Conservation (phyloP, 495 filamentous ascomycete species). For the Endocarpon pusillum region DNA sequence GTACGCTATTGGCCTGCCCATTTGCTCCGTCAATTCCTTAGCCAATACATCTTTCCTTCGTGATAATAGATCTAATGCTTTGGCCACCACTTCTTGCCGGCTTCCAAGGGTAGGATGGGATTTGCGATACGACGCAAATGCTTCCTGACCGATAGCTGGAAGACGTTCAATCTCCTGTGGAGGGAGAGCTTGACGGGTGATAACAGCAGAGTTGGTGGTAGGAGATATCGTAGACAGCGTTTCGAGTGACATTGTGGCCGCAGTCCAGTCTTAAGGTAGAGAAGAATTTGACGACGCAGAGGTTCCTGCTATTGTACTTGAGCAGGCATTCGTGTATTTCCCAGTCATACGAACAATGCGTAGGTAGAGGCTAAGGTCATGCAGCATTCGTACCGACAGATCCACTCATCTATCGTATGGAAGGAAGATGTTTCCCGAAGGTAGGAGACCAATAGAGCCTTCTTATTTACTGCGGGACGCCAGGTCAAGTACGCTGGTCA, state of each 20-base stretch:
- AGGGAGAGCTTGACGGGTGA: slow-evolving; percentile 56
- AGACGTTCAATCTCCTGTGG: slow-evolving; percentile 46
- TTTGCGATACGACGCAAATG: slow-evolving; percentile 53
- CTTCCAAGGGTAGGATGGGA: slow-evolving; percentile 40
- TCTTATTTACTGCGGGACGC: too few relatives aligned
- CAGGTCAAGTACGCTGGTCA: too few relatives aligned
- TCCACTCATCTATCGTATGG: too few relatives aligned
- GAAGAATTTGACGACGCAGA: too few relatives aligned
- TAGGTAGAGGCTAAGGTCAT: too few relatives aligned
- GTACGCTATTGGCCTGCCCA: slow-evolving; percentile 83
- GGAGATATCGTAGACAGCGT: slow-evolving; percentile 80
- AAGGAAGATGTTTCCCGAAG: too few relatives aligned
- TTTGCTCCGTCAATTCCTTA: slow-evolving; percentile 74
- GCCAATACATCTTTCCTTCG: slow-evolving; percentile 65
- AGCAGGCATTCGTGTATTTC: too few relatives aligned
- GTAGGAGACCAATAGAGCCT: too few relatives aligned
- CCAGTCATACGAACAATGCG: neutral
- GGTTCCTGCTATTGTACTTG: too few relatives aligned
- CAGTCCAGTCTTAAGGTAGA: too few relatives aligned
- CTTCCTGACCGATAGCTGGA: slow-evolving; percentile 44
- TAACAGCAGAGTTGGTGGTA: slow-evolving; percentile 58
- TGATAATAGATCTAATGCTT: slow-evolving; percentile 49
- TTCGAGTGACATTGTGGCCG: slow-evolving; percentile 58
- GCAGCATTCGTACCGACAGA: too few relatives aligned
- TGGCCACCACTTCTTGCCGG: slow-evolving; percentile 59